phyloP scores from a whole-genome alignment of 768 basidiomycete species.

The Clavaria fumosa region DNA sequence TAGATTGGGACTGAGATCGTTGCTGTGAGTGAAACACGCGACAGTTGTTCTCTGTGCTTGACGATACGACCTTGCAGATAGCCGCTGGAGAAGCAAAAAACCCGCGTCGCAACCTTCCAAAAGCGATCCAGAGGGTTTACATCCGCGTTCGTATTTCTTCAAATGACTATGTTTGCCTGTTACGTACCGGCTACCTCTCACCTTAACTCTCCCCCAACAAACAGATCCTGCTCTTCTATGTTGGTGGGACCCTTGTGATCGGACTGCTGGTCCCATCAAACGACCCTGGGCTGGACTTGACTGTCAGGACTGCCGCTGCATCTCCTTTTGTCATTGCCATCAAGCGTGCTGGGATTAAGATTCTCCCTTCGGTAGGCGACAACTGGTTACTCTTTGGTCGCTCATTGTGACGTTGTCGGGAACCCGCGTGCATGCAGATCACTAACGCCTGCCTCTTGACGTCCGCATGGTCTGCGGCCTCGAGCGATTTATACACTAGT shows the following conservation, averaged over 20 bases:
- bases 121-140: conserved; percentile 59
- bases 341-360: conserved; percentile 69
- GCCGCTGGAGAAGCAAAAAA: conserved; percentile 88
- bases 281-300: conserved; percentile 35
- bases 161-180: no score
- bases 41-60: background rate
- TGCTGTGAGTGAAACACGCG: conserved; percentile 35
- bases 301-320: conserved; percentile 45
- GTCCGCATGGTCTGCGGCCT: conserved; percentile 87
- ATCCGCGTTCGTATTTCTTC: no score
- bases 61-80: conserved; percentile 31
- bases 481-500: conserved; percentile 78
- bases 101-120: conserved; percentile 48
- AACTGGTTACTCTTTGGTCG: background rate
- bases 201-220: no score
- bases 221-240: conserved; percentile 79
- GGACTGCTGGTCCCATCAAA: conserved; percentile 72
- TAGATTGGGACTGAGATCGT: conserved; percentile 86
- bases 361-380: conserved; percentile 53
- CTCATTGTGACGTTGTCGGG: conserved; percentile 6
- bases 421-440: conserved; percentile 28
- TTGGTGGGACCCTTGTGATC: conserved; percentile 55
- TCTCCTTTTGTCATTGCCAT: conserved; percentile 92
- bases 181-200: no score
- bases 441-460: conserved; percentile 76